These are phyloP conservation scores for Suillus variegatus DNA, from an alignment of 768 basidiomycete genomes.

Conservation along the genomic window DNA sequence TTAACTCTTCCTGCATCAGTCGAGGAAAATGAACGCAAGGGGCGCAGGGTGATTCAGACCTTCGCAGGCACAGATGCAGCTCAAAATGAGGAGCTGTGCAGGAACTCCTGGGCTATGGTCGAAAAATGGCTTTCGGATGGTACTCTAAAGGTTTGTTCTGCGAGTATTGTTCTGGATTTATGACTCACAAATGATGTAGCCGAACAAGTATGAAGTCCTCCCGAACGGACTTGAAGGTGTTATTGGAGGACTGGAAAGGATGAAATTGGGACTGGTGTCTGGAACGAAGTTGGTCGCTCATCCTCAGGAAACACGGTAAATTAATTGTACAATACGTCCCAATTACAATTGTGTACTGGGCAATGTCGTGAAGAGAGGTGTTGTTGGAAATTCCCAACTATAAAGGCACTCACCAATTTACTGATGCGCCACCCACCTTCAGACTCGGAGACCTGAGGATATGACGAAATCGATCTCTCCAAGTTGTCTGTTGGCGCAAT, in stretches of 20 bases:
- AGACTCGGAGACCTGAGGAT: too few relatives aligned
- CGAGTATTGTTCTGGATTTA: background rate
- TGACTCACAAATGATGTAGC: constrained; percentile 24
- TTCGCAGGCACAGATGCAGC: constrained; percentile 24
- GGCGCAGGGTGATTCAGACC: constrained; percentile 23
- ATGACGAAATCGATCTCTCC: constrained; percentile 29
- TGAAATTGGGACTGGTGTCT: constrained; percentile 27
- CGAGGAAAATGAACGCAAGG: constrained; percentile 23
- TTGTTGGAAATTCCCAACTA: too few relatives aligned
- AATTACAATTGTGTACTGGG: too few relatives aligned
- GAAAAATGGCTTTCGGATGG: constrained; percentile 28
- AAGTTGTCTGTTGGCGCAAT: constrained; percentile 15
- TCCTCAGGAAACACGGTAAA: too few relatives aligned
- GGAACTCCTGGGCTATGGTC: constrained; percentile 20
- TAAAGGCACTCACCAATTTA: too few relatives aligned
- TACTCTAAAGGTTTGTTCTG: constrained; percentile 22
- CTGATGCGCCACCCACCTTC: too few relatives aligned
- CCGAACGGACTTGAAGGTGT: constrained; percentile 42
- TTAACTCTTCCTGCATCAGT: constrained; percentile 8
- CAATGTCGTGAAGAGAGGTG: too few relatives aligned
- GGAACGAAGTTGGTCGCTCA: too few relatives aligned
- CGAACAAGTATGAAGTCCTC: constrained; percentile 42
- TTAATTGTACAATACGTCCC: too few relatives aligned
- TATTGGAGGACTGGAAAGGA: constrained; percentile 33
- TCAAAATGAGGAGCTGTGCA: constrained; percentile 19